Evolutionary conservation across 768 basidiomycete genomes (phyloP).

Genomic region (Mycena polygramma): DNA sequence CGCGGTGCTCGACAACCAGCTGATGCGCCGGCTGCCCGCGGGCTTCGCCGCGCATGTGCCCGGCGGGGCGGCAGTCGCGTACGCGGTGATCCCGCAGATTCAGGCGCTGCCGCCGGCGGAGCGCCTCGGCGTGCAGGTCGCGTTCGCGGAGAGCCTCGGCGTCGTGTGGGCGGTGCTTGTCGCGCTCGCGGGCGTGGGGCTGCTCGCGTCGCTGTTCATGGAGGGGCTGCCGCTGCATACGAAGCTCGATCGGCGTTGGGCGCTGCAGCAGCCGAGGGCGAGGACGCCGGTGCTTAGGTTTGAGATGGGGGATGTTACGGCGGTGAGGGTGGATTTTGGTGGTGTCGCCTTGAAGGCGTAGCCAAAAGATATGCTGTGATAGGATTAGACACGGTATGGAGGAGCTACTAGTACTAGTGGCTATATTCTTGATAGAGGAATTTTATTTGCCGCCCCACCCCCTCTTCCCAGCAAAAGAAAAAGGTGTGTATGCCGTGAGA

Average conservation of each 20-base stretch:
- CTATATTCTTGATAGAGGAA: no score
- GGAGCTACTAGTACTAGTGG: no score
- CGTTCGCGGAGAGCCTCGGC: slow-evolving; percentile 44
- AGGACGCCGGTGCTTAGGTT: slow-evolving; percentile 2
- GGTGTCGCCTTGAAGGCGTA: no score
- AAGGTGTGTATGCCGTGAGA: no score
- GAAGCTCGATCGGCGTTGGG: slow-evolving; percentile 48
- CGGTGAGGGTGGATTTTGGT: background rate
- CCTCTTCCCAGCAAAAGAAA: no score
- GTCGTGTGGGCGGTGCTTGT: slow-evolving; percentile 48
- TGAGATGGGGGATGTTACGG: background rate
- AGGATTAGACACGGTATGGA: no score
- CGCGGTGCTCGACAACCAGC: slow-evolving; percentile 50
- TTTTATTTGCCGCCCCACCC: no score
- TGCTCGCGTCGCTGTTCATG: slow-evolving; percentile 45
- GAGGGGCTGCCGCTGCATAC: slow-evolving; percentile 44
- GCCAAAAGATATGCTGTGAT: no score
- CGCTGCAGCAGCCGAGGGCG: slow-evolving; percentile 20
- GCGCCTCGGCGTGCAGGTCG: slow-evolving; percentile 34
- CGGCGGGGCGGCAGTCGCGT: slow-evolving; percentile 38
- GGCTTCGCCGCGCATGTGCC: slow-evolving; percentile 8
- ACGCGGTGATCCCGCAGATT: slow-evolving; percentile 46
- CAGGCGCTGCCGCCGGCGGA: slow-evolving; percentile 35
- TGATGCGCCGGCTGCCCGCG: slow-evolving; percentile 43
- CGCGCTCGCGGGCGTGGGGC: slow-evolving; percentile 44